Conservation (phyloP, 2,329 filamentous ascomycete species). For the Fusarium equiseti region DNA sequence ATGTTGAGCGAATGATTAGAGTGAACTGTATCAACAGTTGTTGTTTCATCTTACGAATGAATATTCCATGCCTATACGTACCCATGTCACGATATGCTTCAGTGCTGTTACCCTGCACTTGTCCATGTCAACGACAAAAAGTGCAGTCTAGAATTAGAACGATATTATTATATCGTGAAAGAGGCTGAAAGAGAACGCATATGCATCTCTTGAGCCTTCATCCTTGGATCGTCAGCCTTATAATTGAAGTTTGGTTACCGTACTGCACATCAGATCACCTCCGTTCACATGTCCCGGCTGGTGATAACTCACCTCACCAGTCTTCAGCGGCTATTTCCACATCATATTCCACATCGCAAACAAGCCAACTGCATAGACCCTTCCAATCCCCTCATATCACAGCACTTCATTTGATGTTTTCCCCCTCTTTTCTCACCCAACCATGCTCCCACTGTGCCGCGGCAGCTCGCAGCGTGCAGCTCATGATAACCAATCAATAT, state of each 20-base stretch:
- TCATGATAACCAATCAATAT: conserved; percentile 31
- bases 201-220: conserved; percentile 29
- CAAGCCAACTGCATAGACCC: background rate
- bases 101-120: conserved; percentile 16
- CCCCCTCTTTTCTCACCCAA: conserved; percentile 25
- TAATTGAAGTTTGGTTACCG: conserved; percentile 12
- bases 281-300: conserved; percentile 5
- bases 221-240: conserved; percentile 36
- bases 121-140: background rate
- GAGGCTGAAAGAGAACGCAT: background rate
- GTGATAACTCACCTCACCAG: background rate
- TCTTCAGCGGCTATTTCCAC: conserved; percentile 13
- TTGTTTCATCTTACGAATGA: background rate
- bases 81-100: background rate
- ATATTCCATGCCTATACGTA: background rate
- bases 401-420: conserved; percentile 7
- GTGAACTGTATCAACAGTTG: background rate
- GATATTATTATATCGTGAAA: background rate
- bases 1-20: background rate
- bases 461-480: conserved; percentile 28
- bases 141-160: background rate
- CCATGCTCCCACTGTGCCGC: conserved; percentile 14
- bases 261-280: conserved; percentile 13
- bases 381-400: conserved; percentile 29
- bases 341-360: background rate